phyloP scores from a whole-genome alignment of 2,329 filamentous ascomycete species.

The Harringtonia lauricola region DNA sequence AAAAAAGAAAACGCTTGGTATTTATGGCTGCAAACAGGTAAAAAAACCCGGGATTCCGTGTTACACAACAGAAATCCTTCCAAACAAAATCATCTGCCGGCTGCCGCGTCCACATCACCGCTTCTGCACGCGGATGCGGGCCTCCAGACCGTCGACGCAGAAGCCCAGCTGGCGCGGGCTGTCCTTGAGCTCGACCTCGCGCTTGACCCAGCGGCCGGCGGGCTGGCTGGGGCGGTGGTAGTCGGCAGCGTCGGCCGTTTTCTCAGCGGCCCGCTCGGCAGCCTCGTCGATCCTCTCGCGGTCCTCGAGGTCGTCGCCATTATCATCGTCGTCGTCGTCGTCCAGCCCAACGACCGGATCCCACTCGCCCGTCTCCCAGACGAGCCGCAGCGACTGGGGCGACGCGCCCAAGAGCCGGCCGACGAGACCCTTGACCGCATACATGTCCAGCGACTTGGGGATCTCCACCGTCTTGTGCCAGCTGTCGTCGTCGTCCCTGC shows the following conservation, averaged over 20 bases:
- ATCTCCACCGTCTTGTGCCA: slow-evolving; percentile 38
- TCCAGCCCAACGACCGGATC: slow-evolving; percentile 62
- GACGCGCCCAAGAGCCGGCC: slow-evolving; percentile 55
- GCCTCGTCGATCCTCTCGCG: slow-evolving; percentile 23
- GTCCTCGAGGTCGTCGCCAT: slow-evolving; percentile 37
- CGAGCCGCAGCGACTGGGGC: slow-evolving; percentile 53
- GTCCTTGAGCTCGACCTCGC: slow-evolving; percentile 70
- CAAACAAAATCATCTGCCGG: neutral
- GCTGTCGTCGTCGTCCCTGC: too few relatives aligned
- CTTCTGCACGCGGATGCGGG: slow-evolving; percentile 56
- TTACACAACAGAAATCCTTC: too few relatives aligned
- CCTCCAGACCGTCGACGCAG: slow-evolving; percentile 65
- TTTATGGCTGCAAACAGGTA: neutral
- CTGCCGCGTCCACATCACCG: neutral
- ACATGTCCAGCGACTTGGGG: slow-evolving; percentile 69
- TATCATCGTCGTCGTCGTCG: slow-evolving; percentile 44
- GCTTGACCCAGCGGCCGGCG: slow-evolving; percentile 55
- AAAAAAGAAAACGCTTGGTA: neutral
- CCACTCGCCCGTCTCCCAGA: slow-evolving; percentile 89
- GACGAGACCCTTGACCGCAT: slow-evolving; percentile 69
- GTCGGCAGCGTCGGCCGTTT: neutral
- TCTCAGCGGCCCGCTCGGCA: slow-evolving; percentile 10
- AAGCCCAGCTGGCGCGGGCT: slow-evolving; percentile 75
- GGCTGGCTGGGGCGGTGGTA: neutral
- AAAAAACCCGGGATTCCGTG: neutral